Base-by-base conservation (phyloP, 2,329 filamentous ascomycete species). In the Aspergillus arachidicola region DNA sequence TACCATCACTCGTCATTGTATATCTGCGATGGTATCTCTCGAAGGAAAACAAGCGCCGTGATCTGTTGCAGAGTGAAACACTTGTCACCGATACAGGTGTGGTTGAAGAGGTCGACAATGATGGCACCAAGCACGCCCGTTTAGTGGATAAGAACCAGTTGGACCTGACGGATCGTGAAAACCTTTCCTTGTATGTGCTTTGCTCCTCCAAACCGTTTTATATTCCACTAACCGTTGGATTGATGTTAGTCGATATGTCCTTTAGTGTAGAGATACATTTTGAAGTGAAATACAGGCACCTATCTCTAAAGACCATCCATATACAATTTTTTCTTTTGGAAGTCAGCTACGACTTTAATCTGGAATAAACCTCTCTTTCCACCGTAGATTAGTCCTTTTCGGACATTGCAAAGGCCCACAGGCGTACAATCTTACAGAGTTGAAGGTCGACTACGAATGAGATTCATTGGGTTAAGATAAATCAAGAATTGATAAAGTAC, bases 21-120 rank as follows among this genome's bases (percentile, higher is more conserved):
- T 75, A 75, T 21, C 69, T 82, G 36, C 63, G 80, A 7, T 76
- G 73, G 55, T 79, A 81, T 59, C 64, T 83, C n/a, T 73, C 69
- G 16, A 72, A 72, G 41, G 76, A 81, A 55, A 82, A 83, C 57
- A 76, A 71, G 61, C 76, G 76, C 34, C 73, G 79, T 2, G 78
- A 82, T 55, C 58, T 57, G 6, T 65, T 76, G 4, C 65, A 67
- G 41, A 11, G 4, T 28, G 46, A 30, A 16, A 19, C 14, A 6
- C 21, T 50, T 6, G 46, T 50, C 12, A 2, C 14, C 28, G 46
- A 50, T 6, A 50, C 23, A 5, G 46, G 46, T 14, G 46, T 50
- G 23, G 46, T 50, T 50, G 46, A 50, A 28, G 46, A 50, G 46
- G 46, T 50, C 2, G 46, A 50, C 14, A 26, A 14, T 3, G 70